phyloP scores from a whole-genome alignment of 345 rosid genomes.

The Adansonia digitata region DNA sequence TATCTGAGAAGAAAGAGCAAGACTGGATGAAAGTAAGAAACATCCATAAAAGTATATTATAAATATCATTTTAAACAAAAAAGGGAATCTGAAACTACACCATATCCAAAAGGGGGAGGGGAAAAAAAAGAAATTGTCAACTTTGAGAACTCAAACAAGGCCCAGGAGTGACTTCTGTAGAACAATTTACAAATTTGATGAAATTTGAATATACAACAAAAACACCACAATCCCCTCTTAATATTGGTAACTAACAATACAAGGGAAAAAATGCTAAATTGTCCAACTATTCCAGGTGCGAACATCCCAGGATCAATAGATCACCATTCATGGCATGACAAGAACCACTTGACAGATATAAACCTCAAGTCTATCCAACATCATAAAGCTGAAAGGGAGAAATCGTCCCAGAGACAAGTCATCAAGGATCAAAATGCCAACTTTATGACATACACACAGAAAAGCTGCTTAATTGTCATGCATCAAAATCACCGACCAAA shows the following conservation, averaged over 20 bases:
- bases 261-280: neutral
- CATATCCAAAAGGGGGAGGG: neutral
- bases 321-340: too few species aligned
- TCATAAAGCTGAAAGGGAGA: too few species aligned
- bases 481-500: neutral
- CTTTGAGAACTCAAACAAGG: neutral
- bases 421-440: neutral
- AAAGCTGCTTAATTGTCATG: neutral
- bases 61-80: neutral
- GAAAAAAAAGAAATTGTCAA: neutral
- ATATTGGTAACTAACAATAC: neutral
- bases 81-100: neutral
- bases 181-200: neutral
- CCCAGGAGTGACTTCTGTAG: neutral
- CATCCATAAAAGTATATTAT: neutral
- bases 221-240: neutral
- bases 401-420: too few species aligned
- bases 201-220: neutral
- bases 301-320: too few species aligned
- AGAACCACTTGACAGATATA: too few species aligned
- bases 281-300: neutral
- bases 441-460: neutral
- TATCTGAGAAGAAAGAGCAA: conserved; percentile 41
- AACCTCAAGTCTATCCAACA: too few species aligned
- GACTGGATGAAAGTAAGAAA: conserved; percentile 6